Conservation (phyloP, 306 rosid genomes). For the Cicer arietinum region DNA sequence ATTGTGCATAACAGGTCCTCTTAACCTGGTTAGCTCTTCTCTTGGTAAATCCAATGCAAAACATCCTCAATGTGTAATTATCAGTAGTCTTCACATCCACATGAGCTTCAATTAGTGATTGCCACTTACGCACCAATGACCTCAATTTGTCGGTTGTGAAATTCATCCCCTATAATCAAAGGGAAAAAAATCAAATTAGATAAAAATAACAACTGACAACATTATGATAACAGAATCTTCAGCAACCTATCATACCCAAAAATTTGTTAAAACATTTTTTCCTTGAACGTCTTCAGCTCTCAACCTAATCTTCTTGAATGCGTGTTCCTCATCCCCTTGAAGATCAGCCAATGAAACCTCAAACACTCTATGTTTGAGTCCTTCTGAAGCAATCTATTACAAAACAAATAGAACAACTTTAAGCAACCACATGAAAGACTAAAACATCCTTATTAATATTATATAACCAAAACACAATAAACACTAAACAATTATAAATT, state of each 20-base stretch:
- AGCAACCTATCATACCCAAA: conserved; percentile 67
- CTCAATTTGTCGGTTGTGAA: conserved; percentile 91
- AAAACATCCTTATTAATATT: neutral
- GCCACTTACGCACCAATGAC: conserved; percentile 90
- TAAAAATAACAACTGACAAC: neutral
- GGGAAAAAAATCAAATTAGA: neutral
- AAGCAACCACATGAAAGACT: neutral
- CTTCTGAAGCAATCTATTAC: conserved; percentile 90
- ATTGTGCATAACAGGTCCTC: conserved; percentile 94
- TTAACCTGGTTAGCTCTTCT: conserved; percentile 84
- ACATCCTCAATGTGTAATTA: conserved; percentile 78
- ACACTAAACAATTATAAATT: neutral
- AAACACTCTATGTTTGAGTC: conserved; percentile 93
- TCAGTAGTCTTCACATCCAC: conserved; percentile 95
- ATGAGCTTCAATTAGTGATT: conserved; percentile 89
- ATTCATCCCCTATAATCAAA: conserved; percentile 72
- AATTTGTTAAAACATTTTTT: conserved; percentile 83
- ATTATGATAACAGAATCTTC: neutral
- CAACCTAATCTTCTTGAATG: conserved; percentile 91
- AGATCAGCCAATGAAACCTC: conserved; percentile 96
- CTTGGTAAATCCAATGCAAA: conserved; percentile 92
- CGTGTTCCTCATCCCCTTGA: conserved; percentile 90
- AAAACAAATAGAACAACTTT: neutral
- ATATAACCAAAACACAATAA: neutral
- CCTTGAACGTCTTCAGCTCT: conserved; percentile 98